Percentiles rank a stretch among this genome's conserved stretches.
These are phyloP conservation scores for Termitomyces sp. DNA, from an alignment of 768 basidiomycete species.

Conservation along the genomic window DNA sequence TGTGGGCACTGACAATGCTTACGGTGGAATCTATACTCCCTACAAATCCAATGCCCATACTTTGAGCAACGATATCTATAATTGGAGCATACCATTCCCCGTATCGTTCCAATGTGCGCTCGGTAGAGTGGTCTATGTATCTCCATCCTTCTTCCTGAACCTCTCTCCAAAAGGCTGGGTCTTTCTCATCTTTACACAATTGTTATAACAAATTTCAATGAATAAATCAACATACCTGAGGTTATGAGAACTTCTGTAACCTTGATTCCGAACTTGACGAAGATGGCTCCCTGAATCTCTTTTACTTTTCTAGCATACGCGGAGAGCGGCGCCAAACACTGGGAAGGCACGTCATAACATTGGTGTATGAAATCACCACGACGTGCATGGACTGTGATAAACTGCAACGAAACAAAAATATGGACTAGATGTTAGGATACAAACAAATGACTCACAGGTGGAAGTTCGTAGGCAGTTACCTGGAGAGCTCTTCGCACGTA, in stretches of 20 bases:
- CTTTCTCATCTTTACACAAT: conserved; percentile 34
- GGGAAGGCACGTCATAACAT: conserved; percentile 24
- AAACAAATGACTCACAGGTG: conserved; percentile 23
- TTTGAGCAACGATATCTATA: conserved; percentile 52
- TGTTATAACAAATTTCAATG: neutral
- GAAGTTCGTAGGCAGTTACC: conserved; percentile 19
- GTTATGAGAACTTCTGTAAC: conserved; percentile 36
- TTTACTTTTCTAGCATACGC: conserved; percentile 30
- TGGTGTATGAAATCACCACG: conserved; percentile 36
- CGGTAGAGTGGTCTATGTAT: conserved; percentile 33
- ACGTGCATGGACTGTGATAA: conserved; percentile 43
- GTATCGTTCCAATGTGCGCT: conserved; percentile 25
- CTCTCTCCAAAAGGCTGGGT: conserved; percentile 35
- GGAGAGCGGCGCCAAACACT: conserved; percentile 36
- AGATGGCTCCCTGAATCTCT: conserved; percentile 30
- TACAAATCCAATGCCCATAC: conserved; percentile 50
- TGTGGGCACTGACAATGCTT: conserved; percentile 41
- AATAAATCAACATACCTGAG: conserved; percentile 23
- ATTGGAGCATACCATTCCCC: conserved; percentile 45
- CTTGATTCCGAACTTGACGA: conserved; percentile 21
- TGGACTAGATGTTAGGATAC: neutral
- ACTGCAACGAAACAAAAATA: conserved; percentile 14
- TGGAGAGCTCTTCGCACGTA: conserved; percentile 28
- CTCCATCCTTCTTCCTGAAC: conserved; percentile 36
- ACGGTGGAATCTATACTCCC: conserved; percentile 54